Evolutionary conservation across 192 early-diverging fungal species (phyloP).

Genomic region (Phycomyces blakesleeanus): DNA sequence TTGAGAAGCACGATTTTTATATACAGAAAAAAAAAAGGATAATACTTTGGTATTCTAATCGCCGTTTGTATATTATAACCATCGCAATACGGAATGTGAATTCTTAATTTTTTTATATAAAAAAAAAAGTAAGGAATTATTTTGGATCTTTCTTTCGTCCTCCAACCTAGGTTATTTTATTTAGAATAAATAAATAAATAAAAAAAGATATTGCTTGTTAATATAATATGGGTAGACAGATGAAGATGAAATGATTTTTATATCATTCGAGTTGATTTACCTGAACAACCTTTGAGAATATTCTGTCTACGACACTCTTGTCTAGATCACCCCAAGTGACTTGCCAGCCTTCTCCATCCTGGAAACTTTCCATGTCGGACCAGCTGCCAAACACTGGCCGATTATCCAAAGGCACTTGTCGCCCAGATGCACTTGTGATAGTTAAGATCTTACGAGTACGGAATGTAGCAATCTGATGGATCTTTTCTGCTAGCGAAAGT

Average conservation of each 20-base stretch:
- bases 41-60: background rate
- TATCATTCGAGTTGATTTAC: background rate
- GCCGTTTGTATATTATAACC: too few species aligned
- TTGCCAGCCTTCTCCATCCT: constrained; percentile 32
- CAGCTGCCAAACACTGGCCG: constrained; percentile 34
- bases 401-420: constrained; percentile 25
- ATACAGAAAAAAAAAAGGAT: background rate
- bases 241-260: too few species aligned
- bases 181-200: too few species aligned
- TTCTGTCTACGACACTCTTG: constrained; percentile 24
- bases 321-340: constrained; percentile 32
- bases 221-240: too few species aligned
- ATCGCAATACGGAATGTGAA: background rate
- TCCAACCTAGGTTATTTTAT: too few species aligned
- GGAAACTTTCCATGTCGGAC: constrained; percentile 28
- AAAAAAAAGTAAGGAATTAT: background rate
- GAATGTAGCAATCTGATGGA: constrained; percentile 31
- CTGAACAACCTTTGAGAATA: constrained; percentile 27
- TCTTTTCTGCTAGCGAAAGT: constrained; percentile 27
- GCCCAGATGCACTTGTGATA: constrained; percentile 26
- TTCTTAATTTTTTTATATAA: background rate
- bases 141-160: background rate
- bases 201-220: too few species aligned
- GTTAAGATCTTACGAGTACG: constrained; percentile 28
- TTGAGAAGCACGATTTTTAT: background rate